phyloP scores from a whole-genome alignment of 371 early-diverging fungal genomes.

The Actinomortierella ambigua region DNA sequence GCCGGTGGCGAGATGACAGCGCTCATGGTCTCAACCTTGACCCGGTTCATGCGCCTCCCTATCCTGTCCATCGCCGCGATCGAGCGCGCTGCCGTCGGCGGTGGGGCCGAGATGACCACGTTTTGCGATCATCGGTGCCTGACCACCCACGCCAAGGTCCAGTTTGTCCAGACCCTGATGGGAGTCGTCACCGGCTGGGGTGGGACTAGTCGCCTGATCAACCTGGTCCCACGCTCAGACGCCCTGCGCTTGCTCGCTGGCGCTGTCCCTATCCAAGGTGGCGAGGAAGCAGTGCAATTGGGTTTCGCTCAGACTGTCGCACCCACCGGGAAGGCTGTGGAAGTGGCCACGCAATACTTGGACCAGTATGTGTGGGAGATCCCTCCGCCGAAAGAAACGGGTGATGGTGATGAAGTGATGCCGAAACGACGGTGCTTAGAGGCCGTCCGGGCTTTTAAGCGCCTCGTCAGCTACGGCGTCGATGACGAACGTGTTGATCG shows the following conservation, averaged over 20 bases:
- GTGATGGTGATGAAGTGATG: not conserved
- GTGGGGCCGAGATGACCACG: slow-evolving; percentile 73
- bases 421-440: slow-evolving; percentile 25
- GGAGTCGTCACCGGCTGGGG: slow-evolving; percentile 71
- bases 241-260: slow-evolving; percentile 58
- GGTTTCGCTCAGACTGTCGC: slow-evolving; percentile 52
- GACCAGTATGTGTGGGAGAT: slow-evolving; percentile 39
- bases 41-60: slow-evolving; percentile 60
- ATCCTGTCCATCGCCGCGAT: slow-evolving; percentile 67
- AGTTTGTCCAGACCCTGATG: slow-evolving; percentile 71
- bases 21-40: slow-evolving; percentile 67
- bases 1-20: slow-evolving; percentile 55
- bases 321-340: slow-evolving; percentile 33
- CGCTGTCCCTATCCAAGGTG: slow-evolving; percentile 47
- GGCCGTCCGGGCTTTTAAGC: slow-evolving; percentile 36
- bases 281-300: slow-evolving; percentile 34
- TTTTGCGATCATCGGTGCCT: slow-evolving; percentile 70
- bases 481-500: slow-evolving; percentile 29
- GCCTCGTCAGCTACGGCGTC: slow-evolving; percentile 29
- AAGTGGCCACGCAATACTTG: slow-evolving; percentile 33
- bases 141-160: slow-evolving; percentile 48
- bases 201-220: slow-evolving; percentile 59
- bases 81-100: slow-evolving; percentile 72
- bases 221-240: slow-evolving; percentile 54
- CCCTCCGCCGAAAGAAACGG: slow-evolving; percentile 4